Base-by-base conservation (phyloP, 352 stramenopile genomes). In the Plasmopara viticola region DNA sequence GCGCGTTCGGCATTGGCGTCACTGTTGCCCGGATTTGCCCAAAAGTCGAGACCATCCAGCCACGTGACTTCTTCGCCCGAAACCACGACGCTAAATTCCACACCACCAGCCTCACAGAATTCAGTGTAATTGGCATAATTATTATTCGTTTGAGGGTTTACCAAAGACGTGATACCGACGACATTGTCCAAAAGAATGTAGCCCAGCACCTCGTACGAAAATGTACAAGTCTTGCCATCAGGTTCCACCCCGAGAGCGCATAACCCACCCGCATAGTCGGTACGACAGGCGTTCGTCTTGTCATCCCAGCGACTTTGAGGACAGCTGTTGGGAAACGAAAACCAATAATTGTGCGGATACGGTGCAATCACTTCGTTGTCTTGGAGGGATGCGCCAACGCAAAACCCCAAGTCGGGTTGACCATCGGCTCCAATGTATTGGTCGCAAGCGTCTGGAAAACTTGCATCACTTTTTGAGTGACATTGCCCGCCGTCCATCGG, bases 301-400 rank as follows among this genome's bases (percentile, higher is more conserved):
- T 58, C 46, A 10, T 15, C 44, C 71, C 67, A 87, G 10, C 49
- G 48, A 34, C 60, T 45, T 34, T 64, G 56, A 7, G 71, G 74
- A 37, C 78, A 92, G 20, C 59, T 84, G 52, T 88, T 90, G 2
- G 80, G 80, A 66, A 84, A 91, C 9, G 83, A 94, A 57, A 82
- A 90, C 83, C 80, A 91, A 58, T 78, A 83, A 48, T 81, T 87
- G 64, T 82, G 60, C 9, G 70, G 75, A 67, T 94, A 92, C 37
- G 78, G 83, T 9, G 83, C 83, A 6, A 74, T 58, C 7, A 44
- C 29, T 5, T 91, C 77, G 5, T 57, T 74, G 30, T 77, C 61
- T 47, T 75, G 56, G 0, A 72, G 43, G 1, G 64, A 67, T 25
- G 56, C 63, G 10, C 78, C 72, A 9, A 87, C 55, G 18, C 61